phyloP scores from a whole-genome alignment of 148 eudicot species.

The Vaccinium myrtillus region DNA sequence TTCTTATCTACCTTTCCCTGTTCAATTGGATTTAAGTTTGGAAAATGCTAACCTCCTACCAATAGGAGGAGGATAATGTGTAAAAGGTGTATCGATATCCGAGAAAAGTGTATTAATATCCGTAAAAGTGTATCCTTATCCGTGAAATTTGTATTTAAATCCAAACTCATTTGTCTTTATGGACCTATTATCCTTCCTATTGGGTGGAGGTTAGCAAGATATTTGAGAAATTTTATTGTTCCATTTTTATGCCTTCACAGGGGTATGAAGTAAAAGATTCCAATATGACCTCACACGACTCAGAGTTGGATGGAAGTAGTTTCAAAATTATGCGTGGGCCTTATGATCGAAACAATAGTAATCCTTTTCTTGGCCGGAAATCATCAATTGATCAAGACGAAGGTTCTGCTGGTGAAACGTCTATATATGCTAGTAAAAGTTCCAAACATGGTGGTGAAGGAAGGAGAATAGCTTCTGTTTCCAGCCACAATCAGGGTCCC shows the following conservation, averaged over 20 bases:
- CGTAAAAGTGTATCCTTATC: no score
- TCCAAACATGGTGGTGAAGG: constrained; percentile 29
- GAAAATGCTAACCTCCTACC: no score
- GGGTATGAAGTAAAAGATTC: constrained; percentile 18
- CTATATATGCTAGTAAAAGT: constrained; percentile 25
- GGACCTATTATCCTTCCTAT: no score
- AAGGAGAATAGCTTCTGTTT: constrained; percentile 27
- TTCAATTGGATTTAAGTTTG: not conserved
- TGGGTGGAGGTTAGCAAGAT: no score
- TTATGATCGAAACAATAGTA: constrained; percentile 20
- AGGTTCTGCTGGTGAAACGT: constrained; percentile 23
- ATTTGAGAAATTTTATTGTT: not conserved
- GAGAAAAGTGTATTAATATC: no score
- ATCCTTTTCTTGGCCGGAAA: constrained; percentile 27
- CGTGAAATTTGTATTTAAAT: no score
- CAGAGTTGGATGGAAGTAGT: constrained; percentile 26
- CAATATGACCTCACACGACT: constrained; percentile 30
- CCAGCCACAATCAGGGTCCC: constrained; percentile 25
- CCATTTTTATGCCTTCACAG: constrained; percentile 8
- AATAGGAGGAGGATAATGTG: no score
- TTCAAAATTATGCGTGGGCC: constrained; percentile 28
- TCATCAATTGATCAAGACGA: constrained; percentile 25
- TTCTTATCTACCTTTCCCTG: not conserved
- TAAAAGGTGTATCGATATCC: no score
- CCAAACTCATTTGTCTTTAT: no score